These are phyloP conservation scores for Clavispora fructus DNA, from an alignment of 805 yeast species.

Conservation along the genomic window DNA sequence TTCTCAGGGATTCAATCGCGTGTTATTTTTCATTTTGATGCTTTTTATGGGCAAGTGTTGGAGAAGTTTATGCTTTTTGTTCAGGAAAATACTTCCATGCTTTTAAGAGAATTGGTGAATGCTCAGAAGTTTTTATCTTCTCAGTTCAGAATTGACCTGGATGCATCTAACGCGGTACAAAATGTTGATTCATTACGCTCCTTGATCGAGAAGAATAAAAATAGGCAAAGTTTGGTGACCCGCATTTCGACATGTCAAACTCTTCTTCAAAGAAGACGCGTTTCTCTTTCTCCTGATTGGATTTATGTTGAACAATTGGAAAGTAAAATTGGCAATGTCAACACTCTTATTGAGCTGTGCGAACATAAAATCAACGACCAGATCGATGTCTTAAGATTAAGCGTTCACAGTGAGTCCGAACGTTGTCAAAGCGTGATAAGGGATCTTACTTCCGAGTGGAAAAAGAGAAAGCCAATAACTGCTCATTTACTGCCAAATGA, in stretches of 20 bases:
- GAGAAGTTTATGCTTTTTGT: conserved; percentile 37
- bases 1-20: conserved; percentile 51
- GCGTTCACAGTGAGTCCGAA: conserved; percentile 35
- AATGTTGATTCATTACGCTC: neutral
- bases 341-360: conserved; percentile 32
- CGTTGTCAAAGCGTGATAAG: conserved; percentile 28
- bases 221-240: neutral
- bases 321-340: conserved; percentile 39
- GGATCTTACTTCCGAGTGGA: conserved; percentile 43
- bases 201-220: neutral
- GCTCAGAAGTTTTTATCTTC: conserved; percentile 25
- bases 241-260: conserved; percentile 23
- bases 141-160: conserved; percentile 18
- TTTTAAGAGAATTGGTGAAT: conserved; percentile 22
- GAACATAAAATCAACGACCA: conserved; percentile 35
- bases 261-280: conserved; percentile 39
- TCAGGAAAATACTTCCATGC: conserved; percentile 19
- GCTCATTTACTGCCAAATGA: conserved; percentile 34
- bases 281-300: conserved; percentile 50
- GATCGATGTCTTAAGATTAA: conserved; percentile 36
- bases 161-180: neutral
- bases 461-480: conserved; percentile 40
- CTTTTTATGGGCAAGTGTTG: conserved; percentile 49
- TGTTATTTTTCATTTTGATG: conserved; percentile 49
- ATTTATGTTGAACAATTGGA: conserved; percentile 59